phyloP scores from a whole-genome alignment of 1,139 yeast genomes.

The Debaryomyces subglobosus region DNA sequence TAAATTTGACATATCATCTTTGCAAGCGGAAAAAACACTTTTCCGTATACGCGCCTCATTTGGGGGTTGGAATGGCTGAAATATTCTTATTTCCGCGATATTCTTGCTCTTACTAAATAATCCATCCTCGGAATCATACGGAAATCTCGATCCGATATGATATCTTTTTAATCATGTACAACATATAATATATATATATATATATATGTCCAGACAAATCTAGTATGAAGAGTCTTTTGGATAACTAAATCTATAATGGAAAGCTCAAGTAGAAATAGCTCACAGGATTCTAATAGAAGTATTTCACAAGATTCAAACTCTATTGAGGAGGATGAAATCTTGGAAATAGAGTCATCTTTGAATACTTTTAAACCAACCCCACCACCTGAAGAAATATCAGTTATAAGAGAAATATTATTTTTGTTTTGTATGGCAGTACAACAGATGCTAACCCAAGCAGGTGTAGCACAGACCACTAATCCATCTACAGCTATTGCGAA shows the following conservation, averaged over 20 bases:
- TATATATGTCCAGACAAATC: no score
- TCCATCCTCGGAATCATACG: neutral
- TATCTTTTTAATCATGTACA: neutral
- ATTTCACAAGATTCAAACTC: neutral
- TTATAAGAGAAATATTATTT: conserved; percentile 23
- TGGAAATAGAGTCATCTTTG: neutral
- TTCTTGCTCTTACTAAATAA: neutral
- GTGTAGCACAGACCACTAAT: conserved; percentile 49
- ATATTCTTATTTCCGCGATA: neutral
- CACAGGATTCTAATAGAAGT: neutral
- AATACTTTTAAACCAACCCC: conserved; percentile 13
- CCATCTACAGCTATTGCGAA: conserved; percentile 38
- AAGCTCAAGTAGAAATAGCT: neutral
- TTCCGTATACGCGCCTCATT: neutral
- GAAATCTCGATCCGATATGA: neutral
- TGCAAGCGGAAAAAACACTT: neutral
- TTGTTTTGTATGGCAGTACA: conserved; percentile 37
- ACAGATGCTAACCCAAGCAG: conserved; percentile 55
- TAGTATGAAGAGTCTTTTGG: no score
- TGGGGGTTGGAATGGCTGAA: neutral
- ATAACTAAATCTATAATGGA: neutral
- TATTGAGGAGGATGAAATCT: neutral
- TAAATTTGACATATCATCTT: no score
- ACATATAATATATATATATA: neutral
- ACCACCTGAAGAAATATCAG: conserved; percentile 21